Conservation (phyloP, 108 stramenopile genomes). For the Nitzschia sp. region DNA sequence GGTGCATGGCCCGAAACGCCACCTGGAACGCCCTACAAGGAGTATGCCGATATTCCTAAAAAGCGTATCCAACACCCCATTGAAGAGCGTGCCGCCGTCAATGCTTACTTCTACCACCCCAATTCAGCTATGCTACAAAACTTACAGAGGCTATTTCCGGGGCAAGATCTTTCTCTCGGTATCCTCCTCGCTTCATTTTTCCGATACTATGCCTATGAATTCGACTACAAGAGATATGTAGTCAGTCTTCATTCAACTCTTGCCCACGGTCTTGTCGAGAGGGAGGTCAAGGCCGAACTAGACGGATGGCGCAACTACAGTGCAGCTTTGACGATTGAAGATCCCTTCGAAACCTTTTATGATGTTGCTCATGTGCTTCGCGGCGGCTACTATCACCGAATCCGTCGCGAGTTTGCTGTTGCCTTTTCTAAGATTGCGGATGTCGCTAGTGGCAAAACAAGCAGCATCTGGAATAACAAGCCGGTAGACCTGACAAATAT, state of each 20-base stretch:
- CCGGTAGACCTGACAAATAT: slow-evolving; percentile 32
- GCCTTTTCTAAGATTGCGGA: slow-evolving; percentile 86
- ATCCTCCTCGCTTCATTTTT: slow-evolving; percentile 93
- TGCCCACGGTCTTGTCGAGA: slow-evolving; percentile 60
- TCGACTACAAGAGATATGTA: slow-evolving; percentile 88
- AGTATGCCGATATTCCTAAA: slow-evolving; percentile 45
- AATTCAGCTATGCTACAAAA: slow-evolving; percentile 36
- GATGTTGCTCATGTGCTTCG: slow-evolving; percentile 99
- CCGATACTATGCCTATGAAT: slow-evolving; percentile 85
- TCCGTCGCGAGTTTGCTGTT: slow-evolving; percentile 82
- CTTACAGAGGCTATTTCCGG: slow-evolving; percentile 54
- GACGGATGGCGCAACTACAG: slow-evolving; percentile 91
- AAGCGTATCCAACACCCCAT: slow-evolving; percentile 70
- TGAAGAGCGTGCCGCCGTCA: slow-evolving; percentile 60
- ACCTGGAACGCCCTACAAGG: slow-evolving; percentile 58
- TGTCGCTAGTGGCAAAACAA: slow-evolving; percentile 42
- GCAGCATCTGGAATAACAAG: slow-evolving; percentile 31
- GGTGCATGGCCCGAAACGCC: slow-evolving; percentile 61
- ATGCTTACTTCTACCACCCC: slow-evolving; percentile 79
- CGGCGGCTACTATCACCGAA: slow-evolving; percentile 70
- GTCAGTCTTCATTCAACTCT: slow-evolving; percentile 69
- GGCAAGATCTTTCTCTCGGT: slow-evolving; percentile 64
- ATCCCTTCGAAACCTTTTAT: slow-evolving; percentile 99
- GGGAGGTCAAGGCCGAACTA: slow-evolving; percentile 90
- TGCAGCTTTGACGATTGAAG: slow-evolving; percentile 93